phyloP scores from a whole-genome alignment of 805 yeast genomes.

The Saccharomycopsis sp. region DNA sequence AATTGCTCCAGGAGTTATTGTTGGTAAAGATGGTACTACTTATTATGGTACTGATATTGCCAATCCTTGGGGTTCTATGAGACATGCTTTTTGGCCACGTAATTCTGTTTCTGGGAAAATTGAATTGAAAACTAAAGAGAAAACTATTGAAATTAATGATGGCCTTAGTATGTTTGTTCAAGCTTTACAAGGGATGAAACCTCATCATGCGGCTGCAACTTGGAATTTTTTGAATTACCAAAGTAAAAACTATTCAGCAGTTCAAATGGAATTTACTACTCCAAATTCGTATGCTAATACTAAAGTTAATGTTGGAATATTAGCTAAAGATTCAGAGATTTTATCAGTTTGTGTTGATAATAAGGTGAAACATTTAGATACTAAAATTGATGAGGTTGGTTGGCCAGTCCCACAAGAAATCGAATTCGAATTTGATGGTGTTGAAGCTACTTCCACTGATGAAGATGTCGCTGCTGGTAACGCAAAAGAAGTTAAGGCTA shows the following conservation, averaged over 20 bases:
- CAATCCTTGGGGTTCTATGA: constrained; percentile 96
- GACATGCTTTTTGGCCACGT: constrained; percentile 96
- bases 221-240: constrained; percentile 95
- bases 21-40: constrained; percentile 83
- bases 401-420: constrained; percentile 83
- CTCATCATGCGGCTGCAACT: constrained; percentile 95
- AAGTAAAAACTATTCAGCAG: constrained; percentile 63
- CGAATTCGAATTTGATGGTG: constrained; percentile 49
- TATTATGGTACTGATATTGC: constrained; percentile 76
- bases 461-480: constrained; percentile 33
- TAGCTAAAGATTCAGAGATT: constrained; percentile 58
- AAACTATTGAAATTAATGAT: constrained; percentile 30
- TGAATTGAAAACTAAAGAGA: constrained; percentile 22
- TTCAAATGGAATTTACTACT: constrained; percentile 92
- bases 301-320: constrained; percentile 71
- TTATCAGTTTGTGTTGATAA: constrained; percentile 62
- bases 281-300: constrained; percentile 85
- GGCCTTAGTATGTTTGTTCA: constrained; percentile 73
- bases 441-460: constrained; percentile 37
- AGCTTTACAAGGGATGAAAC: constrained; percentile 99
- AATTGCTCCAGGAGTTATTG: constrained; percentile 73
- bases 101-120: constrained; percentile 63
- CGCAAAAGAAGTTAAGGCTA: constrained; percentile 36
- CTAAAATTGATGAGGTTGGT: constrained; percentile 68
- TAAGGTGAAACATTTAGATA: constrained; percentile 48